A percentile compares a stretch with the other conserved stretches of the same genome.
These are phyloP conservation scores for Pittosporum tobira DNA, from an alignment of 129 eudicot genomes.

Conservation along the genomic window DNA sequence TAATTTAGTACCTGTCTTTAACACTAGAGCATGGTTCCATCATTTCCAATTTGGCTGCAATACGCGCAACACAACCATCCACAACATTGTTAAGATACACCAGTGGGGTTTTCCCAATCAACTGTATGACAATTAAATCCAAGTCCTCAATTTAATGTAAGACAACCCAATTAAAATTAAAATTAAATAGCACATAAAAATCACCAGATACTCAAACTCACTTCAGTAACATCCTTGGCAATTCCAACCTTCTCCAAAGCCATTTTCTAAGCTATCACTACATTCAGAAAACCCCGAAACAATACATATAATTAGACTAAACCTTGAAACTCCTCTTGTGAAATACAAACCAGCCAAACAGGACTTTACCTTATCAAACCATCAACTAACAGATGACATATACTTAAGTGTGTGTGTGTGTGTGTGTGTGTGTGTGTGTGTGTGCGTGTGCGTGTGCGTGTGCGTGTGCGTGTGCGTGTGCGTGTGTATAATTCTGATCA, in stretches of 20 bases:
- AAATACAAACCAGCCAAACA: no score
- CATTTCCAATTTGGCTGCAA: constrained; percentile 74
- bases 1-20: constrained; percentile 51
- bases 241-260: constrained; percentile 49
- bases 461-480: no score
- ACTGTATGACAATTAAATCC: constrained; percentile 26
- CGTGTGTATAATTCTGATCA: no score
- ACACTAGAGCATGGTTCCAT: constrained; percentile 95
- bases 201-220: constrained; percentile 22
- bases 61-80: constrained; percentile 76
- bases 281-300: background rate
- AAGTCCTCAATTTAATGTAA: background rate
- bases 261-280: constrained; percentile 23
- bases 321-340: no score
- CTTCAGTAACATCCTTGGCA: constrained; percentile 84
- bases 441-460: no score
- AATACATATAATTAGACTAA: no score
- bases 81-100: constrained; percentile 63
- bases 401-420: no score
- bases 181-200: background rate
- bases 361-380: no score
- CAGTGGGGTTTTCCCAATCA: constrained; percentile 81
- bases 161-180: background rate
- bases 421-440: no score
- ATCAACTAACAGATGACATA: no score